Evolutionary conservation across 441 rosid species (phyloP).

Genomic region (Biscutella laevigata): DNA sequence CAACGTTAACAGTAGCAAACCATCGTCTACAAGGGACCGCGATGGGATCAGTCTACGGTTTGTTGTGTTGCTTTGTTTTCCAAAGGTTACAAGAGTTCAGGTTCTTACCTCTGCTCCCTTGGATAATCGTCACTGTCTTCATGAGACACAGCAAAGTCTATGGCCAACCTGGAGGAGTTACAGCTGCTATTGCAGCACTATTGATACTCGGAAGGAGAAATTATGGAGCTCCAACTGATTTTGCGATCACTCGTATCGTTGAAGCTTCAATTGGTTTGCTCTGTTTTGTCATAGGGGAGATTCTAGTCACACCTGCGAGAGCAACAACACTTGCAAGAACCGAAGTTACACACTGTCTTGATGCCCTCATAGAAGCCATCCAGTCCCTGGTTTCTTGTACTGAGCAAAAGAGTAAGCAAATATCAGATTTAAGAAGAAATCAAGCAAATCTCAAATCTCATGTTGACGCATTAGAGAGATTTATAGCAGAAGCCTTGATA

Average conservation of each 20-base stretch:
- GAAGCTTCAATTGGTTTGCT: constrained; percentile 58
- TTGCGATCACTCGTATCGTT: constrained; percentile 53
- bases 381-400: constrained; percentile 22
- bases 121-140: constrained; percentile 57
- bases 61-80: constrained; percentile 50
- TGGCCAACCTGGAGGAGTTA: constrained; percentile 57
- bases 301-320: constrained; percentile 40
- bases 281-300: constrained; percentile 47
- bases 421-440: constrained; percentile 28
- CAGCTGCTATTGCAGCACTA: constrained; percentile 57
- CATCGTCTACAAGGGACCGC: constrained; percentile 75
- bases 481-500: constrained; percentile 43
- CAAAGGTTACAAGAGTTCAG: constrained; percentile 31
- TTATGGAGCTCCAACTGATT: constrained; percentile 47
- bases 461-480: constrained; percentile 29
- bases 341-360: constrained; percentile 38
- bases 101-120: constrained; percentile 57
- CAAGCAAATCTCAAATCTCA: constrained; percentile 34
- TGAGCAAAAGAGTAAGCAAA: constrained; percentile 22
- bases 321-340: constrained; percentile 53
- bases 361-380: constrained; percentile 30
- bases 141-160: constrained; percentile 65
- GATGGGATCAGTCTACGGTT: constrained; percentile 69
- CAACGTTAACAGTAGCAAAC: constrained; percentile 53
- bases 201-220: constrained; percentile 62